Conservation (phyloP, 2,329 filamentous ascomycete genomes). For the Monilinia vaccinii-corymbosi region DNA sequence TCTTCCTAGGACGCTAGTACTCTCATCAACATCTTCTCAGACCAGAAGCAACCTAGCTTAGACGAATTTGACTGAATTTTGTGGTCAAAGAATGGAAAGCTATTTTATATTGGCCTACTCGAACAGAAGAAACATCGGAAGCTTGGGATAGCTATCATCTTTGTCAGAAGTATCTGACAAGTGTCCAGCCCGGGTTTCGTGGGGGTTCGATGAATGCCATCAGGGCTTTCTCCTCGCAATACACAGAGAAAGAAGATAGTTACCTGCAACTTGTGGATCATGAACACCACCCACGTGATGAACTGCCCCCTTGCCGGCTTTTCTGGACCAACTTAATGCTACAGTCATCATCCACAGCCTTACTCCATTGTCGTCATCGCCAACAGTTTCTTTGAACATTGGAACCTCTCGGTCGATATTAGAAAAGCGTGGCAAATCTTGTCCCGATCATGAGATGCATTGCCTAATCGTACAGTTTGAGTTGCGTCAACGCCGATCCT, state of each 20-base stretch:
- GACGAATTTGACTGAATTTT: neutral
- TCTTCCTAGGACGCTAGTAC: neutral
- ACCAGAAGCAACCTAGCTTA: neutral
- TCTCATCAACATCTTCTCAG: neutral
- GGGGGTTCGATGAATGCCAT: neutral
- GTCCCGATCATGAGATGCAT: neutral
- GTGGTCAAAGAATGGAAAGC: neutral
- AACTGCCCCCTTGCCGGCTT: neutral
- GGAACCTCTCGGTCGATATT: neutral
- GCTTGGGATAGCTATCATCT: neutral
- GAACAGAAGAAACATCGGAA: neutral
- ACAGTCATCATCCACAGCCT: neutral
- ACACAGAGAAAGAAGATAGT: neutral
- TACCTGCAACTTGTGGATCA: neutral
- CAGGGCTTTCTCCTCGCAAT: neutral
- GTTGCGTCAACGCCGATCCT: neutral
- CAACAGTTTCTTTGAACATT: neutral
- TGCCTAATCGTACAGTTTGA: neutral
- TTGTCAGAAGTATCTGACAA: neutral
- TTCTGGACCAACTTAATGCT: neutral
- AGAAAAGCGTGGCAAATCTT: neutral
- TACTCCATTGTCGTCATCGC: neutral
- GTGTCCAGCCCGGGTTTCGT: neutral
- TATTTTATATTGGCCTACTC: neutral
- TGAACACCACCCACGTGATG: neutral